These are phyloP conservation scores for Papiliotrema laurentii DNA, from an alignment of 1,284 basidiomycete genomes.

Conservation along the genomic window DNA sequence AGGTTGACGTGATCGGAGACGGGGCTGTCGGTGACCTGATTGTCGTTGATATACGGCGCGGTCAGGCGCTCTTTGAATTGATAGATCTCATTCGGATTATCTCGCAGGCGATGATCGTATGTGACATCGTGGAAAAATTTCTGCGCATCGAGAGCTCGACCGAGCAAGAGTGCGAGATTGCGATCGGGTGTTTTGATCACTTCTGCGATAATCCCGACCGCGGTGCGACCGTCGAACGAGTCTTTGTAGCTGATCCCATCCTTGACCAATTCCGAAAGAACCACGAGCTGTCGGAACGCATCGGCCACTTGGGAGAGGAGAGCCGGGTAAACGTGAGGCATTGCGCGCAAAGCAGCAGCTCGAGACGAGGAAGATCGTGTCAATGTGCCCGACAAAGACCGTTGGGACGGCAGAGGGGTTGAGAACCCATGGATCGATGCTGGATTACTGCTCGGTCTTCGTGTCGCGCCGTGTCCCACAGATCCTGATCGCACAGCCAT, in stretches of 20 bases:
- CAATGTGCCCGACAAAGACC: constrained; percentile 27
- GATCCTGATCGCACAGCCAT: constrained; percentile 37
- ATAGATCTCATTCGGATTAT: constrained; percentile 85
- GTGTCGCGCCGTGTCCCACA: constrained; percentile 18
- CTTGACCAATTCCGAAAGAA: constrained; percentile 74
- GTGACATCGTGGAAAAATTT: constrained; percentile 99
- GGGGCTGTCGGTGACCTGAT: constrained; percentile 27
- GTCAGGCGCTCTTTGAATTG: constrained; percentile 63
- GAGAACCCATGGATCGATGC: constrained; percentile 20
- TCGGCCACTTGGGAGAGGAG: constrained; percentile 90
- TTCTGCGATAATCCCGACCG: constrained; percentile 92
- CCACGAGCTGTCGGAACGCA: constrained; percentile 80
- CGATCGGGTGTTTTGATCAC: constrained; percentile 98
- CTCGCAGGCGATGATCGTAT: constrained; percentile 92
- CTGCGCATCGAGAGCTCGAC: constrained; percentile 92
- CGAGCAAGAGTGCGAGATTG: constrained; percentile 88
- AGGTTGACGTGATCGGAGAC: constrained; percentile 24
- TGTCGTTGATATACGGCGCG: constrained; percentile 35
- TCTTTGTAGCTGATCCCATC: constrained; percentile 95
- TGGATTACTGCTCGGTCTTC: constrained; percentile 11
- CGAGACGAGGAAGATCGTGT: constrained; percentile 27
- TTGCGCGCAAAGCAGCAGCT: constrained; percentile 47
- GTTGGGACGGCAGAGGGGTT: constrained; percentile 35
- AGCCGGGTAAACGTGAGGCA: constrained; percentile 88
- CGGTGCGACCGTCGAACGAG: constrained; percentile 93